Base-by-base conservation (phyloP, 139 green algal species). In the Mychonastes homosphaera region DNA sequence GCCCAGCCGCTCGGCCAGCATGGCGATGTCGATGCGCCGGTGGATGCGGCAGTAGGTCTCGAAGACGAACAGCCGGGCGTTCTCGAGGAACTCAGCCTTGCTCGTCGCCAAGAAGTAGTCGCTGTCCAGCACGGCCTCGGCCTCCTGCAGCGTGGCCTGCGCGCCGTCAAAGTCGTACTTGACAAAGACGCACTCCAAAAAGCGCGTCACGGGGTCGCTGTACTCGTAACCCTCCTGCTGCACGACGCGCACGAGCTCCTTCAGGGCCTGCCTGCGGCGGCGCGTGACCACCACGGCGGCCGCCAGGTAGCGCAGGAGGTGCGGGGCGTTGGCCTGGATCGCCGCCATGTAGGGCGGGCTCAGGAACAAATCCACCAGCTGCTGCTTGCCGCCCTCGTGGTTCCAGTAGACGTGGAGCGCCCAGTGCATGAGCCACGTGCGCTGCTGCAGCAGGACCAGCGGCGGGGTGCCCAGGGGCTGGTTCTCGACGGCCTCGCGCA, bases 391-490 rank as follows among this genome's bases (percentile, higher is more conserved):
- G 62, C 90, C 94, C 58, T 96, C 87, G 64, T 92, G 83, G 81
- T 98, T 97, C 79, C 95, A 98, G 81, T 96, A 97, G 28, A 98
- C 84, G 66, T 94, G 98, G 18, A 99, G 78, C 7, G 74, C 62
- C 93, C 91, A 98, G 77, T 99, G 93, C 78, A 97, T 84, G 60
- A 99, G 80, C 93, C 93, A 99, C 28, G 86, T 89, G 58, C 93
- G 86, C 78, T 96, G 86, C 79, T 97, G 87, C 65, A 99, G 82
- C 78, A 95, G 85, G 55, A 76, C 67, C 21, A 94, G 70, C 18
- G 89, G 74, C 2, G n/a, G n/a, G n/a, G 77, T 75, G 1, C 81
- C 69, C 73, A 96, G 94, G 28, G 73, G 89, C 75, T 95, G 85
- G 53, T 79, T 79, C 60, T 99, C 92, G 35, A 99, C 84, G 7